Evolutionary conservation across 2,329 filamentous ascomycete genomes (phyloP).

Genomic region (Hawksworthiomyces lignivorus): DNA sequence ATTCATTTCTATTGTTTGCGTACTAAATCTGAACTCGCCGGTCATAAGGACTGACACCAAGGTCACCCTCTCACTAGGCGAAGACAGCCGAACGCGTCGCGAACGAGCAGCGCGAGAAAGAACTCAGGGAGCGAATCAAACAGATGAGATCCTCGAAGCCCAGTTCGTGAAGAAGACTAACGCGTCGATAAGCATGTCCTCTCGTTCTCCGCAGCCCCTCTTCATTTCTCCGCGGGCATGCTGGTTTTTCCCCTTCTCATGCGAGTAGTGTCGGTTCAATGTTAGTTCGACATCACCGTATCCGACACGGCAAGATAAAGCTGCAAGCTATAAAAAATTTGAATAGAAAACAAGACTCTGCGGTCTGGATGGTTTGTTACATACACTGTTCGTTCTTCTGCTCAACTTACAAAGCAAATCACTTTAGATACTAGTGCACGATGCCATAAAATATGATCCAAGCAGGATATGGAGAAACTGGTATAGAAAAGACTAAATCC

Average conservation of each 20-base stretch:
- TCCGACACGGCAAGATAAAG: too few species aligned
- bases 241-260: neutral
- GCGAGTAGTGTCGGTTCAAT: neutral
- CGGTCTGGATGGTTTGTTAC: constrained; percentile 1
- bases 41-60: neutral
- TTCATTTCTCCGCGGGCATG: neutral
- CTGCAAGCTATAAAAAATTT: too few species aligned
- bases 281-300: too few species aligned
- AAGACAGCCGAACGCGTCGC: constrained; percentile 33
- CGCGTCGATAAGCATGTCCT: constrained; percentile 14
- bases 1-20: too few species aligned
- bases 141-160: constrained; percentile 46
- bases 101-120: constrained; percentile 40
- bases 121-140: constrained; percentile 46
- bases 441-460: too few species aligned
- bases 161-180: constrained; percentile 38
- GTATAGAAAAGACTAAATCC: too few species aligned
- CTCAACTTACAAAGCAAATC: too few species aligned
- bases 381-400: neutral
- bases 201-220: neutral
- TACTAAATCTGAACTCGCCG: too few species aligned
- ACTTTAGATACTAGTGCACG: too few species aligned
- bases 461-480: too few species aligned
- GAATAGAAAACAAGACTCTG: too few species aligned
- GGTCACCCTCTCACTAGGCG: constrained; percentile 16